Base-by-base conservation (phyloP, 2,329 filamentous ascomycete species). In the Metarhizium anisopliae region DNA sequence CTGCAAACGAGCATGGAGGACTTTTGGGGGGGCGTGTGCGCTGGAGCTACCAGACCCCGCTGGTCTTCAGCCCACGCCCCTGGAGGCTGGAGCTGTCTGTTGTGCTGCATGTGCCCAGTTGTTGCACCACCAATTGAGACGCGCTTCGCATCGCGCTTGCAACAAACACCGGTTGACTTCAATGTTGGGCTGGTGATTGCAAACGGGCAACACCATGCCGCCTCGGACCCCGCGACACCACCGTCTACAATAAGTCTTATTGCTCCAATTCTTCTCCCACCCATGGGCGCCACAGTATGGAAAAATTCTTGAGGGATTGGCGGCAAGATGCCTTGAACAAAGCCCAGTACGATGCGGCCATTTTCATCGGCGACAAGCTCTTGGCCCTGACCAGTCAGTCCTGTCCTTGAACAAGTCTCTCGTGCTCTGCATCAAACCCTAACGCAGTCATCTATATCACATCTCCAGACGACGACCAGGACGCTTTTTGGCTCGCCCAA, bases 401-500 rank as follows among this genome's bases (percentile, higher is more conserved):
- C n/a, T 35, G n/a, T 38, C 42, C 4, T 14, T 5, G 25, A 16
- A n/a, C 29, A 3, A 2, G n/a, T 14, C 8, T 38, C 49, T 20
- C 14, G 7, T 8, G 11, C 16, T 6, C 42, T 16, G 29, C 14
- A 6, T 35, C 13, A 13, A 36, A 35, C 6, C 7, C n/a, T 14
- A 25, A 35, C 51, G 45, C 49, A 38, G 18, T 10, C 36, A 32
- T 36, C 36, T 49, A 10, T 50, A 42, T 56, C 8, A 61, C 52
- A 6, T 50, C 42, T 56, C 8, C 61, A 96, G 94, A 92, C 67
- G 89, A 93, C 69, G 91, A 96, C 66, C 86, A 90, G 61, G 94
- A 99, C 70, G 93, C 92, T 45, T 96, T 96, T 68, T 96, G 91
- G 87, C 86, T 99, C 47, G 94, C 94, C n/a, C 93, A 97, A 73